phyloP scores from a whole-genome alignment of 306 rosid species.

The Rosa rugosa region DNA sequence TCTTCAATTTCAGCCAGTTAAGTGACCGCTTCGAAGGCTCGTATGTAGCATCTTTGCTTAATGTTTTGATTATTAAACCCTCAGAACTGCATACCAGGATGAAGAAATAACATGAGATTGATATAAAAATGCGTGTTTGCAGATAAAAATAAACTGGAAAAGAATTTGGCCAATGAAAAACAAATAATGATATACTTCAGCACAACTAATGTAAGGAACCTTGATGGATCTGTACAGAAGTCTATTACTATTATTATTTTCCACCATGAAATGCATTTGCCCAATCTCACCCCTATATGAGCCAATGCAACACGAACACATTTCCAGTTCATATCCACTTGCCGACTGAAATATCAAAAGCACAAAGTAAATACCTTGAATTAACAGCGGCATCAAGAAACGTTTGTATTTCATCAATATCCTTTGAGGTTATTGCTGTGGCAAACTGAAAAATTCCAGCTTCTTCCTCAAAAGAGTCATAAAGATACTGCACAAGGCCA shows the following conservation, averaged over 20 bases:
- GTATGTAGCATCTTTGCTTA: slow-evolving; percentile 80
- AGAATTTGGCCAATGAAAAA: slow-evolving; percentile 1
- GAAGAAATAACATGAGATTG: slow-evolving; percentile 15
- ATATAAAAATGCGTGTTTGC: background rate
- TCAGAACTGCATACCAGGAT: slow-evolving; percentile 66
- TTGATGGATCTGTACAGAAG: background rate
- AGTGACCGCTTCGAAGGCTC: slow-evolving; percentile 90
- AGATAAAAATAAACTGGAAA: slow-evolving; percentile 3
- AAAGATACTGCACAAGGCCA: slow-evolving; percentile 64
- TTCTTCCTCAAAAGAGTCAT: slow-evolving; percentile 77
- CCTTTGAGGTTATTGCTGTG: slow-evolving; percentile 78
- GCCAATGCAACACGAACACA: background rate
- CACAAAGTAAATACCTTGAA: slow-evolving; percentile 50
- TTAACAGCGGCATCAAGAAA: slow-evolving; percentile 78
- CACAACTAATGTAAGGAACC: slow-evolving; percentile 10
- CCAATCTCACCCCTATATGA: background rate
- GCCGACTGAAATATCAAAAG: slow-evolving; percentile 23
- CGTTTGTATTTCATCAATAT: slow-evolving; percentile 86
- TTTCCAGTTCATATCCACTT: slow-evolving; percentile 19
- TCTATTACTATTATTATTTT: background rate
- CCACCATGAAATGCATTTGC: slow-evolving; percentile 7
- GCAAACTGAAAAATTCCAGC: slow-evolving; percentile 82
- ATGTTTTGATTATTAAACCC: slow-evolving; percentile 86
- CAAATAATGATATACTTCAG: slow-evolving; percentile 7
- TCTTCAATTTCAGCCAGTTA: slow-evolving; percentile 95